Conservation (phyloP, 2,329 filamentous ascomycete genomes). For the Leptodontidium sp. region DNA sequence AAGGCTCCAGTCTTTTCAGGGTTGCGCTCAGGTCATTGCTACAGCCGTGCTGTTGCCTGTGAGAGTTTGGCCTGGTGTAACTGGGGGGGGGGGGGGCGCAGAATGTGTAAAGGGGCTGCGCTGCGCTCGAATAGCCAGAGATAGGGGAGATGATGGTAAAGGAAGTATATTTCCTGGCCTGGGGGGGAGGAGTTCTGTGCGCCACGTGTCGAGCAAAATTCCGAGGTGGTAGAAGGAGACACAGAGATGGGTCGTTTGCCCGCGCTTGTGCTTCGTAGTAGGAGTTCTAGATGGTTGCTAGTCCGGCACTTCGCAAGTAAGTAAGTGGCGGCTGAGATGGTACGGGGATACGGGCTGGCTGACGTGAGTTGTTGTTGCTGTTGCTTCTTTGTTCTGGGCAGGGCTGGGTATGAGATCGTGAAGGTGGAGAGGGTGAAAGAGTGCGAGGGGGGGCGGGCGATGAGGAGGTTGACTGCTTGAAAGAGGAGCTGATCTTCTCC, state of each 20-base stretch:
- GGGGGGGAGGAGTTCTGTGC: not conserved
- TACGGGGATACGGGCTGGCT: not conserved
- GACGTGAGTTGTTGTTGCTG: not conserved
- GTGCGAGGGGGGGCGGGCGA: not conserved
- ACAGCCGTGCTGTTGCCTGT: constrained; percentile 39
- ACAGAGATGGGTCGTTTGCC: constrained; percentile 10
- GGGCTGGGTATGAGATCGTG: not conserved
- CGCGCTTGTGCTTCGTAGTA: constrained; percentile 7
- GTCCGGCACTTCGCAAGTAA: not conserved
- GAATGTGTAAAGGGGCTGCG: not conserved
- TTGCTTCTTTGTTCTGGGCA: not conserved
- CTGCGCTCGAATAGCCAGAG: not conserved
- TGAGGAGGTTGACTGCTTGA: not conserved
- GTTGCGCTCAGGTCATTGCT: constrained; percentile 44
- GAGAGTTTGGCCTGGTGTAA: constrained; percentile 25
- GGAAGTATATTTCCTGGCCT: not conserved
- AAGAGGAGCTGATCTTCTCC: constrained; percentile 2
- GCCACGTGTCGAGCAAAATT: constrained; percentile 5
- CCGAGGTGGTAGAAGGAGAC: constrained; percentile 13
- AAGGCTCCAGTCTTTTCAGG: constrained; percentile 28
- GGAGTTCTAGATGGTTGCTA: constrained; percentile 11
- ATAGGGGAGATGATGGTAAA: not conserved
- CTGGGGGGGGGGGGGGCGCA: not conserved
- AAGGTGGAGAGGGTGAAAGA: not conserved
- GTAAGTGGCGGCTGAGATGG: constrained; percentile 6